Evolutionary conservation across 2,329 filamentous ascomycete genomes (phyloP).

Genomic region (Paecilomyces variotii): DNA sequence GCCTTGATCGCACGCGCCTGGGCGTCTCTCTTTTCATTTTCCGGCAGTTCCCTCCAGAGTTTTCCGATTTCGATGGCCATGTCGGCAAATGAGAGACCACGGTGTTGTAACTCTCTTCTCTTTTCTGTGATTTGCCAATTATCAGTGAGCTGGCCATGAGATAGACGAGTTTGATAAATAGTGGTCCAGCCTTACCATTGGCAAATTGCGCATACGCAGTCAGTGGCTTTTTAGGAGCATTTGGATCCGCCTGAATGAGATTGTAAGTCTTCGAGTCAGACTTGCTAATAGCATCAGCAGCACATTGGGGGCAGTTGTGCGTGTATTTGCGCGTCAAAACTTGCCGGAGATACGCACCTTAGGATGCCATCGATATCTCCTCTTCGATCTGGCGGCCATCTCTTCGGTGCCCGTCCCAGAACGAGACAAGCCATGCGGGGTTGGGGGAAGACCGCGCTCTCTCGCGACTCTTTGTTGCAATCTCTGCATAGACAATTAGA

Average conservation of each 20-base stretch:
- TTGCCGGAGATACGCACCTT: not conserved
- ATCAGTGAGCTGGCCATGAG: not conserved
- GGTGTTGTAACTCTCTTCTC: constrained; percentile 3
- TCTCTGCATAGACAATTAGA: constrained; percentile 1
- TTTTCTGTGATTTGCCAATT: not conserved
- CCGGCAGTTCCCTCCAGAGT: constrained; percentile 5
- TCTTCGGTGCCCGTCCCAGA: not conserved
- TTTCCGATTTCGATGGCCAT: constrained; percentile 7
- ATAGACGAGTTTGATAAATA: not conserved
- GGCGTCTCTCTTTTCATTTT: constrained; percentile 3
- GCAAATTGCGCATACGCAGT: constrained; percentile 6
- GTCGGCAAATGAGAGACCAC: constrained; percentile 4
- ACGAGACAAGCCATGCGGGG: not conserved
- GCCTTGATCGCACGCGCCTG: constrained; percentile 1
- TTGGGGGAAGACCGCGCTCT: not conserved
- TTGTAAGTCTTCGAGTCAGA: not conserved
- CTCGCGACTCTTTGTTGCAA: constrained; percentile 6
- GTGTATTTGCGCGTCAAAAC: not conserved
- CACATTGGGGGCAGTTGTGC: not conserved
- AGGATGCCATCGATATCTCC: constrained; percentile 5
- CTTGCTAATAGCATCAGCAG: not conserved
- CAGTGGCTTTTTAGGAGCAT: constrained; percentile 5
- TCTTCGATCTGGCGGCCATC: constrained; percentile 1
- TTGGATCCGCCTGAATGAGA: constrained; percentile 3
- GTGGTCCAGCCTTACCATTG: not conserved